These are phyloP conservation scores for Agrocybe praecox DNA, from an alignment of 768 basidiomycete species.

Conservation along the genomic window DNA sequence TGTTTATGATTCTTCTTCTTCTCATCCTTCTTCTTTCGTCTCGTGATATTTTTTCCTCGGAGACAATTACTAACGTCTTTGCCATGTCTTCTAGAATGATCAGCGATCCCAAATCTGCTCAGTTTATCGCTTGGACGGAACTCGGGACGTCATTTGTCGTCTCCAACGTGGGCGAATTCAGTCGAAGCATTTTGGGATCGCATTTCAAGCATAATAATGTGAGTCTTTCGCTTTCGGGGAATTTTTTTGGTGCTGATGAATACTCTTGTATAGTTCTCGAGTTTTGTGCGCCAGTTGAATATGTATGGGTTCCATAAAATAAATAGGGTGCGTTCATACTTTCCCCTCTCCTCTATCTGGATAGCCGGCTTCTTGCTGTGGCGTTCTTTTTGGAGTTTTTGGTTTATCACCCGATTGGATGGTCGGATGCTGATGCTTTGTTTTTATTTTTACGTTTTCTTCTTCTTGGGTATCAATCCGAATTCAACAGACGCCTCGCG, in stretches of 20 bases:
- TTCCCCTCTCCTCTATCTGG: neutral
- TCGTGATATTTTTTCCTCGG: neutral
- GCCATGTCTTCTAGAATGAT: slow-evolving; percentile 65
- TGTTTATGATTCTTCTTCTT: slow-evolving; percentile 4
- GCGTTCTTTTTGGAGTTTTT: neutral
- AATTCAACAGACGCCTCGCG: slow-evolving; percentile 67
- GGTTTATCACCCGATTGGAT: neutral
- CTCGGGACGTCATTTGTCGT: slow-evolving; percentile 85
- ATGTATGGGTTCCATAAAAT: slow-evolving; percentile 98
- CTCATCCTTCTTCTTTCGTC: neutral
- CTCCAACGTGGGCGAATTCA: slow-evolving; percentile 85
- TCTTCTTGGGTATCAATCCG: no score
- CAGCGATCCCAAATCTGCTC: slow-evolving; percentile 76
- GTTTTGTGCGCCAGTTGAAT: slow-evolving; percentile 93
- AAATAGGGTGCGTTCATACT: slow-evolving; percentile 59
- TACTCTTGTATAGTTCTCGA: slow-evolving; percentile 69
- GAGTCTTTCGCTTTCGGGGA: slow-evolving; percentile 28
- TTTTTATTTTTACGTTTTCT: neutral
- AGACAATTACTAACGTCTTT: no score
- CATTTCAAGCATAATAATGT: slow-evolving; percentile 94
- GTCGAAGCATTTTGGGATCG: slow-evolving; percentile 78
- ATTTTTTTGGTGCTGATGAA: slow-evolving; percentile 10
- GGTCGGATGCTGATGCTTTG: neutral
- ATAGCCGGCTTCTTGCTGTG: neutral
- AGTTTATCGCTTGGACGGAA: slow-evolving; percentile 84